Evolutionary conservation across 331 rosid species (phyloP), one percentile per base, ranked within the genome.

Genomic region (Malus hybrid): DNA sequence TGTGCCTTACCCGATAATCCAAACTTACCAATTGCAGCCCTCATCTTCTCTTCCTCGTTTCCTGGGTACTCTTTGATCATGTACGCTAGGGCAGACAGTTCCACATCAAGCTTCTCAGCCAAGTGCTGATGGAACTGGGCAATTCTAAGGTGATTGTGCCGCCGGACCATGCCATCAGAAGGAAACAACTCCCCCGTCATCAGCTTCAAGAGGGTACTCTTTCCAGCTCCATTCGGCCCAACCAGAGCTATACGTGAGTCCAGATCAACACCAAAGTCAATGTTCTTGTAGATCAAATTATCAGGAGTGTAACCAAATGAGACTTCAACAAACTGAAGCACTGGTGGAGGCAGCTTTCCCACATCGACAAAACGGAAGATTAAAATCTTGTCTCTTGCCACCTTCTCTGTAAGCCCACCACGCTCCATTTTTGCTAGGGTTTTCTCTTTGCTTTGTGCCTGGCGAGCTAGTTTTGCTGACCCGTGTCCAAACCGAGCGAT

Each of bases 401-500:
- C 99, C 89, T 81, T 95, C 81, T 90, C 99, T 20, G 99, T 83
- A 78, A 95, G 98, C 29, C 99, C 98, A 79, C 99, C 97, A 4
- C 99, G 90, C 89, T 95, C 98, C 99, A 95, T 95, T 77, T 95
- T 95, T 55, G 93, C 99, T 57, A 95, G 82, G 7, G 99, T 95
- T 85, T 95, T 95, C 84, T 95, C 99, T 69, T 95, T 95, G 79
- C 99, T 95, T 84, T 95, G 99, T 39, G 99, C 99, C 80, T 95
- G 99, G 33, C 99, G 99, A 74, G 99, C 99, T 7, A 95, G 85
- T 74, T 95, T 95, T 5, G 99, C 99, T 1, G 99, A 95, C 18
- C 99, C 99, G 32, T 95, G 99, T 67, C 99, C 99, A 85, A 95
- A 95, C n/a, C 99, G 89, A 6, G 99, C 99, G 68, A 95, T 95